Conservation (phyloP, 768 basidiomycete species). For the Saitozyma sp. region DNA sequence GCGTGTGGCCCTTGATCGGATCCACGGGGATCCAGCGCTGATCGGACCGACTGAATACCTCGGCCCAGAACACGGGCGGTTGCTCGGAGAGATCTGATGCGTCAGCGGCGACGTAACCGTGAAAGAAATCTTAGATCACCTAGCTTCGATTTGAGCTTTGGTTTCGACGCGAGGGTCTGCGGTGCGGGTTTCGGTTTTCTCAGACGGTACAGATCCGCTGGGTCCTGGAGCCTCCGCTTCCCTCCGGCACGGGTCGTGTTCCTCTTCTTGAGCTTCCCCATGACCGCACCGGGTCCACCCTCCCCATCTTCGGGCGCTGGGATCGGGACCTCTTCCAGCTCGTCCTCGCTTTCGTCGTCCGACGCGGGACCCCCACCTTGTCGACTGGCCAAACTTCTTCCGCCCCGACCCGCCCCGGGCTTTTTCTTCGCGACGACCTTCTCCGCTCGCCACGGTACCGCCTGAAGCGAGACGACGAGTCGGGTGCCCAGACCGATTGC, state of each 20-base stretch:
- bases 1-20: slow-evolving; percentile 74
- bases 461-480: slow-evolving; percentile 84
- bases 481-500: slow-evolving; percentile 82
- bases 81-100: slow-evolving; percentile 50
- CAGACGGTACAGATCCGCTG: slow-evolving; percentile 40
- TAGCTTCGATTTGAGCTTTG: slow-evolving; percentile 22
- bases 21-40: slow-evolving; percentile 90
- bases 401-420: slow-evolving; percentile 31
- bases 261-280: slow-evolving; percentile 28
- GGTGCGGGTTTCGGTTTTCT: slow-evolving; percentile 58
- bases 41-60: slow-evolving; percentile 91
- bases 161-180: slow-evolving; percentile 47
- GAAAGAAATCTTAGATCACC: slow-evolving; percentile 1
- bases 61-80: slow-evolving; percentile 93
- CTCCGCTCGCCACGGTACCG: slow-evolving; percentile 79
- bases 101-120: neutral
- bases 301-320: slow-evolving; percentile 17
- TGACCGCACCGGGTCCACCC: slow-evolving; percentile 26
- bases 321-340: slow-evolving; percentile 44
- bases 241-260: slow-evolving; percentile 25
- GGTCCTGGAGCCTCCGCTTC: slow-evolving; percentile 34
- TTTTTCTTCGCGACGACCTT: slow-evolving; percentile 39
- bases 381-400: slow-evolving; percentile 32
- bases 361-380: slow-evolving; percentile 34
- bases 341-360: slow-evolving; percentile 44